Percentiles rank a stretch among this genome's conserved stretches.
Evolutionary conservation across 2,329 filamentous ascomycete genomes (phyloP).

Genomic region (Claviceps arundinis): DNA sequence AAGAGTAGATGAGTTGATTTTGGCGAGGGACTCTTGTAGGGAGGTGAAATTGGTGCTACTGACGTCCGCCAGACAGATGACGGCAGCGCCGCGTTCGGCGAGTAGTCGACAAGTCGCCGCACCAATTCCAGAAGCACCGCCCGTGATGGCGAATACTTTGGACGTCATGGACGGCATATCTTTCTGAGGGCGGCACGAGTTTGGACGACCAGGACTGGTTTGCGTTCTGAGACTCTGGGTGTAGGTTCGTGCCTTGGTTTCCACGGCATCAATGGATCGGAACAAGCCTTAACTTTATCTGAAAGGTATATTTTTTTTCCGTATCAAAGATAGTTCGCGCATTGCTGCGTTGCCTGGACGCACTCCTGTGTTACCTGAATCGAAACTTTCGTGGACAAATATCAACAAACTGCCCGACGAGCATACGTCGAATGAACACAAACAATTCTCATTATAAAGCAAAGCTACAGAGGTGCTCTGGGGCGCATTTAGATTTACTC

Average conservation of each 20-base stretch:
- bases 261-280: too few relatives aligned
- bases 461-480: too few relatives aligned
- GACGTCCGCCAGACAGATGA: neutral
- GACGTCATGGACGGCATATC: neutral
- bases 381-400: neutral
- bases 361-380: too few relatives aligned
- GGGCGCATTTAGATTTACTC: too few relatives aligned
- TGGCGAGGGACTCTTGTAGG: neutral
- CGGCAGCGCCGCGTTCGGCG: neutral
- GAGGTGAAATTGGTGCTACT: neutral
- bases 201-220: too few relatives aligned
- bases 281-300: too few relatives aligned
- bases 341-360: too few relatives aligned
- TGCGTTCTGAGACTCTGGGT: neutral
- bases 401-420: neutral
- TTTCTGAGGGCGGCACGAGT: neutral
- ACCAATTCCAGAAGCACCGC: constrained; percentile 2
- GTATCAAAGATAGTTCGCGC: too few relatives aligned
- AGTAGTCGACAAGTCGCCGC: constrained; percentile 3
- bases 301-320: neutral
- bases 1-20: neutral
- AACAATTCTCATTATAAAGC: too few relatives aligned
- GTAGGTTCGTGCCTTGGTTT: too few relatives aligned
- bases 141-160: constrained; percentile 1
- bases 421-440: too few relatives aligned